A percentile compares a stretch with the other conserved stretches of the same genome.
These are phyloP conservation scores for Rhizopogon rudus DNA, from an alignment of 768 basidiomycete species.

Conservation along the genomic window DNA sequence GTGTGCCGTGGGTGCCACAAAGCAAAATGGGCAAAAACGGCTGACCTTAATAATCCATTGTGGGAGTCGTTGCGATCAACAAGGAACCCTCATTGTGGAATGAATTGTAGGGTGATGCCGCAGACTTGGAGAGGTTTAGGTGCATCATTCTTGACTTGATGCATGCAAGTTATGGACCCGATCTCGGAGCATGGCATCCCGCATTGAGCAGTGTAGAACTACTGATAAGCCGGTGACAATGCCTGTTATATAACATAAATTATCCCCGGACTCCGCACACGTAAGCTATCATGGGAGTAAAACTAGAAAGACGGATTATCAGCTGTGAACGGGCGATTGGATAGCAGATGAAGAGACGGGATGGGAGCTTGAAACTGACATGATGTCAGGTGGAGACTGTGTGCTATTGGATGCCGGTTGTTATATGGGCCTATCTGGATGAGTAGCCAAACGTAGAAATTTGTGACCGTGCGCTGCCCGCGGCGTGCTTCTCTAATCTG, in stretches of 20 bases:
- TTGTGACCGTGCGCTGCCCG: neutral
- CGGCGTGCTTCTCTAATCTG: neutral
- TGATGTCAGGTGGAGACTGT: neutral
- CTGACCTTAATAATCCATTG: neutral
- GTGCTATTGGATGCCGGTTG: neutral
- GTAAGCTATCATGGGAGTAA: neutral
- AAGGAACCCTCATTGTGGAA: neutral
- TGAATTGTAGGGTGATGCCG: neutral
- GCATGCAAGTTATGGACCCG: neutral
- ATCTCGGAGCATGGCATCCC: neutral
- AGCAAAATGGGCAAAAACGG: neutral
- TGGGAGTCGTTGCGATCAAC: neutral
- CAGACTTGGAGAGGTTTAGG: neutral
- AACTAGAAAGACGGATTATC: neutral
- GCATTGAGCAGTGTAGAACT: neutral
- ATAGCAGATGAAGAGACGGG: neutral
- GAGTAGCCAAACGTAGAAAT: neutral
- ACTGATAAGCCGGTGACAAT: slow-evolving; percentile 1
- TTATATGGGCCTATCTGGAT: neutral
- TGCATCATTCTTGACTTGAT: neutral
- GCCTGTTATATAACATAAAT: neutral
- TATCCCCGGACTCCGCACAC: neutral
- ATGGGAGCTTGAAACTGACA: neutral
- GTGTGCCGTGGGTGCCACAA: neutral
- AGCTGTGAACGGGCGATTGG: neutral